Evolutionary conservation across 2,329 filamentous ascomycete genomes (phyloP).

Genomic region (Exophiala lecanii-corni): DNA sequence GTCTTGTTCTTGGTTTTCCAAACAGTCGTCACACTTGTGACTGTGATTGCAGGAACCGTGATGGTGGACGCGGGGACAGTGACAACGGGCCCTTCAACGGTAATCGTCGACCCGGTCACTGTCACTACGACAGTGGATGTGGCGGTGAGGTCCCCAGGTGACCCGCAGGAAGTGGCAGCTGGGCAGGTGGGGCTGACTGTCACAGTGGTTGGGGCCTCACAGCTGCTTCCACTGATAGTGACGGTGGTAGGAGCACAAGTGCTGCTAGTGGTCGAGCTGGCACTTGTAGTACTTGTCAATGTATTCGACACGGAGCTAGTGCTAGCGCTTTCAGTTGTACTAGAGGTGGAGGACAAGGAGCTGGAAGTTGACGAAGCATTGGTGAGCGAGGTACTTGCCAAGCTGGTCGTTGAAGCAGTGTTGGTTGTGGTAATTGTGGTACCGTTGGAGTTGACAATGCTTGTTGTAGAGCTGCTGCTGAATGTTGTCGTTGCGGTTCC

Average conservation of each 20-base stretch:
- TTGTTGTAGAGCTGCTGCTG: not conserved
- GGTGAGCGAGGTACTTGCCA: not conserved
- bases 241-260: conserved; percentile 1
- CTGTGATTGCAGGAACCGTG: not conserved
- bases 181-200: conserved; percentile 5
- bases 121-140: not conserved
- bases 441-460: not conserved
- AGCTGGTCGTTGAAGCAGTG: not conserved
- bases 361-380: not conserved
- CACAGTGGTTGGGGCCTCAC: conserved; percentile 5
- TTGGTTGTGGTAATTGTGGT: too few species aligned
- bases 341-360: not conserved
- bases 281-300: not conserved
- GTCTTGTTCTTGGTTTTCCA: not conserved
- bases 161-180: not conserved
- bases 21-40: not conserved
- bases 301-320: not conserved
- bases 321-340: not conserved
- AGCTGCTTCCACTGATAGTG: not conserved
- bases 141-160: not conserved
- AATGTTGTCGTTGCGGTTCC: too few species aligned
- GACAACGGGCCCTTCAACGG: not conserved
- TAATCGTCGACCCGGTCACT: not conserved
- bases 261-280: not conserved
- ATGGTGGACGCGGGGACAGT: not conserved